These are phyloP conservation scores for Kurtzmaniella fragi DNA, from an alignment of 805 yeast genomes.

Conservation along the genomic window DNA sequence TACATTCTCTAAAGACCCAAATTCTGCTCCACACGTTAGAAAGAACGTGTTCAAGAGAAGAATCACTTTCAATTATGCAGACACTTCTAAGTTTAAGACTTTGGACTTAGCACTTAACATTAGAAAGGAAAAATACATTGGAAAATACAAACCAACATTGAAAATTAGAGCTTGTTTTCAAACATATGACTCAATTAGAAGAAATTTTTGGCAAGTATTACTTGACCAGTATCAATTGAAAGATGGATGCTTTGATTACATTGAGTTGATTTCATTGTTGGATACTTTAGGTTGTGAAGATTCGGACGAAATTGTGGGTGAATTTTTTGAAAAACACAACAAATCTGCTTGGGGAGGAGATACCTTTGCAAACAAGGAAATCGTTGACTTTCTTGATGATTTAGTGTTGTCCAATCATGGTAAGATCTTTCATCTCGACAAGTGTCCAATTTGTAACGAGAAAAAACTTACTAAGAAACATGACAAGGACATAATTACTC, in stretches of 20 bases:
- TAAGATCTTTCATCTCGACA: constrained; percentile 54
- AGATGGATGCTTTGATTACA: constrained; percentile 39
- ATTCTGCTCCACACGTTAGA: constrained; percentile 23
- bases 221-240: constrained; percentile 48
- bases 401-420: constrained; percentile 23
- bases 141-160: constrained; percentile 47
- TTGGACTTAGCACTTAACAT: constrained; percentile 31
- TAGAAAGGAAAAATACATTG: constrained; percentile 27
- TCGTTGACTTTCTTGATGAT: constrained; percentile 43
- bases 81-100: constrained; percentile 39
- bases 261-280: constrained; percentile 61
- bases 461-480: constrained; percentile 49
- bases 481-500: constrained; percentile 73
- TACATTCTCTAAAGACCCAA: constrained; percentile 22
- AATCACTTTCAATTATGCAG: constrained; percentile 24
- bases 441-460: constrained; percentile 77
- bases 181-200: constrained; percentile 59
- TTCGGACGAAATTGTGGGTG: constrained; percentile 49
- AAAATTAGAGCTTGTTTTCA: constrained; percentile 60
- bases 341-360: constrained; percentile 54
- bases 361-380: constrained; percentile 37
- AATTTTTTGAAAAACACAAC: constrained; percentile 44
- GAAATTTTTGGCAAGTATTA: constrained; percentile 64
- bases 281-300: constrained; percentile 54
- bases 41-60: constrained; percentile 24